Evolutionary conservation across 495 filamentous ascomycete genomes (phyloP).

Genomic region (Viridothelium virens): DNA sequence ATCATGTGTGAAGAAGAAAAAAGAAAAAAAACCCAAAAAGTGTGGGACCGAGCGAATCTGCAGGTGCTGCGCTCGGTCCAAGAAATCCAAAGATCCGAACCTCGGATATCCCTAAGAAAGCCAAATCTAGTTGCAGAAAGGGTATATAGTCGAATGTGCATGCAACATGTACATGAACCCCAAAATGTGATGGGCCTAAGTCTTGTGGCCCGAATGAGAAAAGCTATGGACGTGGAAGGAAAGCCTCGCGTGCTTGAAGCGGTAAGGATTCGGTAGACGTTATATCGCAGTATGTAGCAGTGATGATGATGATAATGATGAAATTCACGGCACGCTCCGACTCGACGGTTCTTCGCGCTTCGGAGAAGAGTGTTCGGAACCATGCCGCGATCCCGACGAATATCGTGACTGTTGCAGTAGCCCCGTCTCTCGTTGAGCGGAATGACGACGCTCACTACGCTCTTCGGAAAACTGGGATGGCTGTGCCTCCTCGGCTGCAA

Average conservation of each 20-base stretch:
- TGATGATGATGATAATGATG: not conserved
- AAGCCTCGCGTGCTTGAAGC: not conserved
- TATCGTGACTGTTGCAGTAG: not conserved
- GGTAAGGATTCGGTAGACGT: not conserved
- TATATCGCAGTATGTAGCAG: no score
- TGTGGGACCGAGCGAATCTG: not conserved
- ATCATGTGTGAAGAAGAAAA: not conserved
- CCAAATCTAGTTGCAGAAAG: not conserved
- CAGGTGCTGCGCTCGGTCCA: not conserved
- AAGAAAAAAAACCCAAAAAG: not conserved
- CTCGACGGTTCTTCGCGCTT: not conserved
- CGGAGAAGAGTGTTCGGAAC: not conserved
- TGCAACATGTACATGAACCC: constrained; percentile 1
- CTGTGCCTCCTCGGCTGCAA: not conserved
- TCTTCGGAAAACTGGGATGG: not conserved
- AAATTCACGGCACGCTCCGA: not conserved
- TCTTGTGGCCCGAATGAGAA: not conserved
- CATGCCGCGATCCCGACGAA: not conserved
- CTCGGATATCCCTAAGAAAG: not conserved
- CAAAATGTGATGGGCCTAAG: not conserved
- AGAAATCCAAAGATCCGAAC: not conserved
- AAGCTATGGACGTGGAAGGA: constrained; percentile 2
- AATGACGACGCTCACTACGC: not conserved
- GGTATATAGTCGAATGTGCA: constrained; percentile 9
- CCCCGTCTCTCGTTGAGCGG: not conserved